Conservation (phyloP, 495 filamentous ascomycete genomes). For the Podospora pseudoanserina region DNA sequence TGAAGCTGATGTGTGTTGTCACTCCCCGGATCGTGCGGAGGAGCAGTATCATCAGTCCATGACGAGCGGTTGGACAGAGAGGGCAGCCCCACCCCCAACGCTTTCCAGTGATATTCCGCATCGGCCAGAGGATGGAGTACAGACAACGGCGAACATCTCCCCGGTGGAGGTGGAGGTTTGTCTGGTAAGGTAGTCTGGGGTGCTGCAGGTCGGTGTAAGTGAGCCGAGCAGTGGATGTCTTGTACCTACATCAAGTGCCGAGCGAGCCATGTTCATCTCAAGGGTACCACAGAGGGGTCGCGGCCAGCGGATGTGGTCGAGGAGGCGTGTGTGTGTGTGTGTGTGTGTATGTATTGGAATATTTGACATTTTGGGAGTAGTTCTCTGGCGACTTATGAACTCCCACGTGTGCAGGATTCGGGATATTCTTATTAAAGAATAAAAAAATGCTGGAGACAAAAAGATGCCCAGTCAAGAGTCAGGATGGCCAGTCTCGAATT, state of each 20-base stretch:
- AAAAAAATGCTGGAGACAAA: neutral
- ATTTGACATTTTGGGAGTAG: neutral
- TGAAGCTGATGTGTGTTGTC: constrained; percentile 21
- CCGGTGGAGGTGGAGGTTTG: neutral
- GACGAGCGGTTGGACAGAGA: neutral
- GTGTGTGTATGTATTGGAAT: neutral
- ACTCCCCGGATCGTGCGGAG: constrained; percentile 16
- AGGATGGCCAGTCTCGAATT: neutral
- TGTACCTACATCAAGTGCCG: neutral
- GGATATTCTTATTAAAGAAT: neutral
- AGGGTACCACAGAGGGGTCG: neutral
- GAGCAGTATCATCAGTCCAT: neutral
- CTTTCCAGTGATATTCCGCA: neutral
- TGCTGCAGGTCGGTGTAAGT: neutral
- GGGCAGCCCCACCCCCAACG: neutral
- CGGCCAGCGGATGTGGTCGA: neutral
- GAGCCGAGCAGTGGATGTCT: neutral
- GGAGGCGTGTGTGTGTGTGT: neutral
- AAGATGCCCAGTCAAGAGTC: neutral
- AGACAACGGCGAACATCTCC: neutral
- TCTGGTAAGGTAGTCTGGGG: neutral
- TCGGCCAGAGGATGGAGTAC: neutral
- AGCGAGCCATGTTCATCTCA: neutral
- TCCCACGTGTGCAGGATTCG: neutral
- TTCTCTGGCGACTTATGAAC: neutral